Percentiles rank a stretch among this genome's conserved stretches.
Evolutionary conservation across 495 filamentous ascomycete species (phyloP).

Genomic region (Sordaria brevicollis): DNA sequence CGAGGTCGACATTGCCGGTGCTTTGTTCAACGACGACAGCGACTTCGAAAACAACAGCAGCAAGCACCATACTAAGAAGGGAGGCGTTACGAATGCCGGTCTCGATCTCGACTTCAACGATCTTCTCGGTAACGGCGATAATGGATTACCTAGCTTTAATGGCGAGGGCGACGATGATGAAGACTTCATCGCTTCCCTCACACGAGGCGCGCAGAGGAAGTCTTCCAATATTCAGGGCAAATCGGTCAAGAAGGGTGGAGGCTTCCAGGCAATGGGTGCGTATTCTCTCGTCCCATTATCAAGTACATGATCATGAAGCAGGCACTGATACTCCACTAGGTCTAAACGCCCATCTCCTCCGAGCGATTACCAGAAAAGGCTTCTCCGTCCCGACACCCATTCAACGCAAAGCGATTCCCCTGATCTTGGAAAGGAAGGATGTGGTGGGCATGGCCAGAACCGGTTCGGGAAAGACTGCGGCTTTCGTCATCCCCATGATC

Average conservation of each 20-base stretch:
- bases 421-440: conserved; percentile 79
- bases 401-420: conserved; percentile 89
- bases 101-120: conserved; percentile 30
- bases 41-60: conserved; percentile 18
- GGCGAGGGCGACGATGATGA: conserved; percentile 50
- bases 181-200: conserved; percentile 76
- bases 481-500: conserved; percentile 97
- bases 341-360: conserved; percentile 67
- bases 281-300: neutral
- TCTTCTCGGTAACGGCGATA: conserved; percentile 26
- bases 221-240: conserved; percentile 69
- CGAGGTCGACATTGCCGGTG: conserved; percentile 79
- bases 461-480: conserved; percentile 93
- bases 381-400: conserved; percentile 95
- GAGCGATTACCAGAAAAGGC: conserved; percentile 84
- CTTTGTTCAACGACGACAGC: conserved; percentile 54
- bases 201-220: conserved; percentile 80
- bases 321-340: conserved; percentile 29
- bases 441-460: conserved; percentile 97
- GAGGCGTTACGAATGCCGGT: conserved; percentile 16
- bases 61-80: neutral
- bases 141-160: neutral
- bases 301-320: neutral
- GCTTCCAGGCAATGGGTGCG: conserved; percentile 89
- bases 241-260: conserved; percentile 84